Evolutionary conservation across 2,329 filamentous ascomycete genomes (phyloP), one percentile per base, ranked within the genome.

Genomic region (Camptophora hylomeconis): DNA sequence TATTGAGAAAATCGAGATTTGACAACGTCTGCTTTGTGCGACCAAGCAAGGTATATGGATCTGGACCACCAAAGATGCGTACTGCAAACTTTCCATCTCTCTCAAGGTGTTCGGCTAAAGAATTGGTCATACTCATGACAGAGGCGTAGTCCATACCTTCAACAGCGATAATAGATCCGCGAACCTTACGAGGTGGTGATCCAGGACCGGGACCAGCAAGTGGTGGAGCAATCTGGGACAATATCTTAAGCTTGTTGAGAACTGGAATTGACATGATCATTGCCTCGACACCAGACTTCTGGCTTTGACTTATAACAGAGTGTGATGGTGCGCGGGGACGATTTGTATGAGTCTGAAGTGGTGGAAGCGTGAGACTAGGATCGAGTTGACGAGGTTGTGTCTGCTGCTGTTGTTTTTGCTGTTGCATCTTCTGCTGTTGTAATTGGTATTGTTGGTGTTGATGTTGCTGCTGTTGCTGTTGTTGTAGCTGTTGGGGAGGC

Each of bases 111-210:
- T 56, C 61, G 33, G 58, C 63, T 45, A 92, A 60, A 42, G 75
- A 76, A 18, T 65, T 61, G 31, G 78, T 67, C 12, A 93, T 69
- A 11, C 69, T 66, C 3, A 64, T 57, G 3, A 81, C 74, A 3
- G 80, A 69, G 7, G 68, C 62, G 2, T 58, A 51, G 33, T 76
- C 69, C 11, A 77, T 65, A 1, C 86, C 86, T 52, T 95, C 87
- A 16, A 95, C 60, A 1, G 81, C 78, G 37, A 95, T 75, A 20
- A 94, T 69, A 0, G 80, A 71, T 0, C 87, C 86, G n/a, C 84
- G 70, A 5, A 61, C 58, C 41, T 45, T 61, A 54, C 35, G 54
- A 49, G 14, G 45, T 29, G 29, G 53, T 32, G 44, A 51, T 41
- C 19, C 44, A 30, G 23, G 36, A 4, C 50, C 45, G 1, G 56